A percentile compares a stretch with the other conserved stretches of the same genome.
These are phyloP conservation scores for Oryza meridionalis DNA, from an alignment of 176 grass and related monocot genomes.

Conservation along the genomic window DNA sequence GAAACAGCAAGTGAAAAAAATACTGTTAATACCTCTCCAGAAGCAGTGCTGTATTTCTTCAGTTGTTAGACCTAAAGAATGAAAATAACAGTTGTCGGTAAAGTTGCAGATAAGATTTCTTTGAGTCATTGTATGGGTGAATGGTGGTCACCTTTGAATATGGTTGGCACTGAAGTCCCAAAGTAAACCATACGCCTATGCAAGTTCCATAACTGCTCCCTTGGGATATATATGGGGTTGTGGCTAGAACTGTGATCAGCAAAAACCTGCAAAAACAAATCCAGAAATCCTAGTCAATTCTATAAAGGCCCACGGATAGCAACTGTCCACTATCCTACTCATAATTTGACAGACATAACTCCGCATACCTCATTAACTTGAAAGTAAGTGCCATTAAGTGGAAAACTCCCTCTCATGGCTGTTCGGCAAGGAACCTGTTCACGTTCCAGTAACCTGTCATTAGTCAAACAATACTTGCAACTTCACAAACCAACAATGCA, in stretches of 20 bases:
- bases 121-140: conserved; percentile 26
- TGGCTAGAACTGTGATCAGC: conserved; percentile 82
- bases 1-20: conserved; percentile 20
- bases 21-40: conserved; percentile 82
- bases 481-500: conserved; percentile 38
- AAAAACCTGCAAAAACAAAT: conserved; percentile 75
- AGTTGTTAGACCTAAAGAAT: conserved; percentile 77
- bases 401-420: conserved; percentile 95
- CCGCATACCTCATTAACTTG: conserved; percentile 91
- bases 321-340: conserved; percentile 31
- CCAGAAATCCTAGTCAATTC: conserved; percentile 30
- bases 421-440: conserved; percentile 93
- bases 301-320: not conserved
- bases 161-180: conserved; percentile 83
- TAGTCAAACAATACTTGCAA: conserved; percentile 13
- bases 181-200: conserved; percentile 82
- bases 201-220: conserved; percentile 76
- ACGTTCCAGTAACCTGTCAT: conserved; percentile 36
- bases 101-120: conserved; percentile 25
- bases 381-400: conserved; percentile 98
- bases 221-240: conserved; percentile 67
- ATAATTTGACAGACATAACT: conserved; percentile 8
- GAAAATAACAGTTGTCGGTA: conserved; percentile 44
- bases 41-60: conserved; percentile 93
- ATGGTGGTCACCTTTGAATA: conserved; percentile 69